Evolutionary conservation across 2,329 filamentous ascomycete genomes (phyloP).

Genomic region (Zymoseptoria ardabiliae): DNA sequence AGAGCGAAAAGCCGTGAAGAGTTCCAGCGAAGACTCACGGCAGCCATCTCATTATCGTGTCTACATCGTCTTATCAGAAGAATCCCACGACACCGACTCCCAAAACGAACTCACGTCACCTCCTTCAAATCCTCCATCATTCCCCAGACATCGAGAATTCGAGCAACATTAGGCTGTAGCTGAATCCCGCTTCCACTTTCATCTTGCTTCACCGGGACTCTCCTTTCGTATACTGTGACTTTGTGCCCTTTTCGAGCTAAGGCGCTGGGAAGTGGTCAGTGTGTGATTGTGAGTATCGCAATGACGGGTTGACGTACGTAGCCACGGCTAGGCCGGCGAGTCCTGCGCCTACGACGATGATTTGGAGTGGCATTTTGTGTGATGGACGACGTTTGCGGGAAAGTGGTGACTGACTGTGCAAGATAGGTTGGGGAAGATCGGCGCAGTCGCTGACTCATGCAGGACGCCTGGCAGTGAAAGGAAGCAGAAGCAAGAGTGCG

Average conservation of each 20-base stretch:
- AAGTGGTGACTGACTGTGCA: no score
- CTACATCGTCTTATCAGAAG: no score
- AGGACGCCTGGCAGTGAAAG: no score
- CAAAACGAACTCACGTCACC: slow-evolving; percentile 1
- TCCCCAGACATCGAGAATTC: slow-evolving; percentile 5
- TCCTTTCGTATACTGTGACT: slow-evolving; percentile 6
- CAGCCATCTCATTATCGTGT: slow-evolving; percentile 1
- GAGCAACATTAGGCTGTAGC: slow-evolving; percentile 7
- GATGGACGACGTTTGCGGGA: no score
- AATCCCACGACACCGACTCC: no score
- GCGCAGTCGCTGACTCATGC: no score
- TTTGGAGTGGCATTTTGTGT: slow-evolving; percentile 1
- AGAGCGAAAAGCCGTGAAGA: background rate
- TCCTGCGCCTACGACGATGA: slow-evolving; percentile 5
- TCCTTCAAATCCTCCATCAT: background rate
- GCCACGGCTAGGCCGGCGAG: slow-evolving; percentile 4
- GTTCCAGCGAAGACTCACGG: background rate
- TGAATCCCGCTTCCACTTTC: slow-evolving; percentile 5
- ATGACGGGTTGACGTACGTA: background rate
- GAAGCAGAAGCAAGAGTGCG: no score
- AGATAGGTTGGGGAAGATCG: no score
- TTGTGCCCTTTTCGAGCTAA: slow-evolving; percentile 5
- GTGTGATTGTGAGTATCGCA: background rate
- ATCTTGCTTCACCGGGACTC: background rate
- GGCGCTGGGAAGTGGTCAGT: background rate